Evolutionary conservation across 2,329 filamentous ascomycete genomes (phyloP).

Genomic region (Ceratocystis cacaofunesta): DNA sequence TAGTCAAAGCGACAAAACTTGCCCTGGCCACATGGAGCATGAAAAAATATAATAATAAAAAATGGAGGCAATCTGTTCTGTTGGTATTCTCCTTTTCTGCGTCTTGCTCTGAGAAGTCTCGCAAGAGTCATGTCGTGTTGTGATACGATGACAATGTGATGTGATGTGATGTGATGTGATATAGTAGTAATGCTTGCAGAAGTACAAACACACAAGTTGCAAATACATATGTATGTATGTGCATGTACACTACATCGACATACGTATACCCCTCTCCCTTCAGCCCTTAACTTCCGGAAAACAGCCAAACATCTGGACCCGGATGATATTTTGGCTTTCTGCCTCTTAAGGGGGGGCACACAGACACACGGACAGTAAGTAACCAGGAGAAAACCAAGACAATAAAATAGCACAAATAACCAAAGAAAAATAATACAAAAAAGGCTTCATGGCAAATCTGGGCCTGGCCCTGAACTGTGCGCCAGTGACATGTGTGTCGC

Average conservation of each 20-base stretch:
- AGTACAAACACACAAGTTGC: background rate
- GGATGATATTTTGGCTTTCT: background rate
- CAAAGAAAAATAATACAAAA: background rate
- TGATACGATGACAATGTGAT: background rate
- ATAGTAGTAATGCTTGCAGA: background rate
- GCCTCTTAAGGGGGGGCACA: background rate
- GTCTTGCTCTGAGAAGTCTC: background rate
- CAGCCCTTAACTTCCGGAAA: background rate
- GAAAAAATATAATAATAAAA: no score
- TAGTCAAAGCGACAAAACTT: no score
- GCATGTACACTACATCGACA: no score
- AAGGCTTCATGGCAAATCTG: background rate
- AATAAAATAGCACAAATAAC: background rate
- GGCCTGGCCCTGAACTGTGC: background rate
- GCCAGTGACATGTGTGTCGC: background rate
- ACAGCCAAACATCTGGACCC: background rate
- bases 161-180: background rate
- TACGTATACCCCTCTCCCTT: no score
- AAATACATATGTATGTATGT: background rate
- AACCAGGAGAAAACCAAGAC: background rate
- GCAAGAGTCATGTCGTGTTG: background rate
- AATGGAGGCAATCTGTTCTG: no score
- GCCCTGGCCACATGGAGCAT: no score
- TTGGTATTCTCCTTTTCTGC: background rate
- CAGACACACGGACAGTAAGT: background rate